Evolutionary conservation across 768 basidiomycete species (phyloP), one percentile per base, ranked within the genome.

Genomic region (Mrakia gelida): DNA sequence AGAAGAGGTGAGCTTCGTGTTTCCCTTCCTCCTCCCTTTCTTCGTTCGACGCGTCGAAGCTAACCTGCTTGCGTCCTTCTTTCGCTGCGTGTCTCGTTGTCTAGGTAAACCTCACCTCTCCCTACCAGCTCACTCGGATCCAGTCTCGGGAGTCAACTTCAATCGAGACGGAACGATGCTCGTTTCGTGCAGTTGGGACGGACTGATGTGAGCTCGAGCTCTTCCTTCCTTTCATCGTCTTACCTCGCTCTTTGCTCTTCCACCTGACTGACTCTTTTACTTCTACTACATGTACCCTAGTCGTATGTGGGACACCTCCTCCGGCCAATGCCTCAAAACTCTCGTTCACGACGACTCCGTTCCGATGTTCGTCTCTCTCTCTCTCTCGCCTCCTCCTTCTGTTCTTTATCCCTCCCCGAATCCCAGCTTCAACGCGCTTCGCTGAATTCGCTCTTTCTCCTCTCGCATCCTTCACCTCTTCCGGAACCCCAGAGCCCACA

Each of bases 241-340:
- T 6, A 26, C 13, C 30, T 32, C 3, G 67, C n/a, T 18, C 63
- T 21, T 9, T 2, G 52, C 34, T 52, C 18, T 23, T n/a, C n/a
- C n/a, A n/a, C 16, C 3, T 28, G 5, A 21, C 49, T 2, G 1
- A 28, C 30, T 13, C 21, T 23, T 49, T 5, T 43, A 13, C 6
- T 11, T 21, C 28, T 13, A 41, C 8, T 8, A 15, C 21, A 7
- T 67, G 3, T 23, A 71, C 38, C 9, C 15, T 82, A 99, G 96
- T 83, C 95, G 97, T 77, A 90, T 98, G 78, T 99, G 97, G 97
- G 96, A 99, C 82, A 91, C 93, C 0, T 91, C 95, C 75, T 96
- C 95, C 4, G 97, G 96, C 2, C 97, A 99, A 85, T 99, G 97
- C 85, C 87, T 99, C 71, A 98, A 97, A 85, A 98, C 97, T 2